Base-by-base conservation (phyloP, 2,329 filamentous ascomycete genomes). In the Colletotrichum sp. region DNA sequence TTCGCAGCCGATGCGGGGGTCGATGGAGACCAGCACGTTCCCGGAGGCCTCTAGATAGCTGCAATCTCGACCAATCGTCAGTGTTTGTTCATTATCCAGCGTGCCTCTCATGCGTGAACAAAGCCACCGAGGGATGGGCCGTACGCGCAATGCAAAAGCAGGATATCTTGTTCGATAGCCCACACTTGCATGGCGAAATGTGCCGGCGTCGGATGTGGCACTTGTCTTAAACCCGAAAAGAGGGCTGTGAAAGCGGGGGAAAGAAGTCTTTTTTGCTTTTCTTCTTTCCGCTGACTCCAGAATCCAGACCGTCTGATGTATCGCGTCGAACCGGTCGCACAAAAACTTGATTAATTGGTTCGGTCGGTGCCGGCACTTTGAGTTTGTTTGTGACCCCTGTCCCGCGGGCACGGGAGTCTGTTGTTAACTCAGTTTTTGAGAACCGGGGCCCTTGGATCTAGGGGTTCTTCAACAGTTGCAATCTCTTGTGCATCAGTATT, bases 231-330 rank as follows among this genome's bases (percentile, higher is more conserved):
- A 15, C 32, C 70, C 71, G 70, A 65, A 63, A 64, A 30, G 65
- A 64, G 32, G 69, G 73, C 63, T 75, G 64, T 75, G 73, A 52
- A 73, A 59, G 64, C 26, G 69, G 55, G 63, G 72, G 22, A 24
- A 48, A n/a, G n/a, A 52, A 52, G 32, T 48, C 8, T 62, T 44
- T 24, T 30, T 15, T 28, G 8, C 60, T 34, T 30, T 39, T 15
- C 26, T 44, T 64, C 32, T 64, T 39, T 18, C 55, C 30, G 64
- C 70, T 39, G 48, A 39, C 59, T 74, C 26, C 71, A 64, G 39
- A 66, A 71, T 71, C 39, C 55, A 75, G 70, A 30, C 59, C 59
- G 59, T 76, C 74, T 60, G 70, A 69, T 69, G 57, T 66, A 52
- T 76, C n/a, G 60, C 68, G 57, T 57, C 34, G 69, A 65, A 39